A percentile compares a stretch with the other conserved stretches of the same genome.
Conservation (phyloP, 1,139 yeast genomes). For the Pichia sp. region DNA sequence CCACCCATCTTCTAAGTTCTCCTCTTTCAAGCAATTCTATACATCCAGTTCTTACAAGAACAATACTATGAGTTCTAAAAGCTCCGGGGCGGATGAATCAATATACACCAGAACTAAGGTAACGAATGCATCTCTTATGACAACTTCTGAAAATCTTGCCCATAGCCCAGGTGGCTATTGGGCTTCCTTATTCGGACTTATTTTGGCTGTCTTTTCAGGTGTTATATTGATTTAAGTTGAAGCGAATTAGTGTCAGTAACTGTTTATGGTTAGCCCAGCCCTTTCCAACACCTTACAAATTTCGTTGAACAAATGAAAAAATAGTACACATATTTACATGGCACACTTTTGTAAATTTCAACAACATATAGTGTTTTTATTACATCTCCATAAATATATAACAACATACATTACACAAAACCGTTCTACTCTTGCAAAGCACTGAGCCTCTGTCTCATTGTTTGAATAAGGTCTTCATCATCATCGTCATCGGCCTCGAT, state of each 20-base stretch:
- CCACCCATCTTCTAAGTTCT: background rate
- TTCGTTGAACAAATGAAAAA: background rate
- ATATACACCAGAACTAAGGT: slow-evolving; percentile 7
- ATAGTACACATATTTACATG: background rate
- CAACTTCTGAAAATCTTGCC: slow-evolving; percentile 9
- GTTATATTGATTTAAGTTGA: slow-evolving; percentile 9
- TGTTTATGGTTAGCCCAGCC: too few relatives aligned
- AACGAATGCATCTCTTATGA: slow-evolving; percentile 1
- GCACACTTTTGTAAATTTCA: background rate
- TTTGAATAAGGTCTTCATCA: slow-evolving; percentile 63
- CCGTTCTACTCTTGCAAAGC: slow-evolving; percentile 66
- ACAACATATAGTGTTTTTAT: background rate
- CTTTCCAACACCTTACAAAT: background rate
- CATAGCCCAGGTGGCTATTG: background rate
- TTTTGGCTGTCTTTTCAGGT: slow-evolving; percentile 13
- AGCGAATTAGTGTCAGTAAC: too few relatives aligned
- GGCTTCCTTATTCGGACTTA: slow-evolving; percentile 12
- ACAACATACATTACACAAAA: background rate
- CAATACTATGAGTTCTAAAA: background rate
- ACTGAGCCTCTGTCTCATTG: slow-evolving; percentile 82
- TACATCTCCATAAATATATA: slow-evolving; percentile 1
- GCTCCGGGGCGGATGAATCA: background rate
- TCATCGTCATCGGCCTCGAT: slow-evolving; percentile 56
- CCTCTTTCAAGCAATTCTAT: background rate
- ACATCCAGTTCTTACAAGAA: slow-evolving; percentile 4